Evolutionary conservation across 306 rosid species (phyloP).

Genomic region (Trifolium dubium): DNA sequence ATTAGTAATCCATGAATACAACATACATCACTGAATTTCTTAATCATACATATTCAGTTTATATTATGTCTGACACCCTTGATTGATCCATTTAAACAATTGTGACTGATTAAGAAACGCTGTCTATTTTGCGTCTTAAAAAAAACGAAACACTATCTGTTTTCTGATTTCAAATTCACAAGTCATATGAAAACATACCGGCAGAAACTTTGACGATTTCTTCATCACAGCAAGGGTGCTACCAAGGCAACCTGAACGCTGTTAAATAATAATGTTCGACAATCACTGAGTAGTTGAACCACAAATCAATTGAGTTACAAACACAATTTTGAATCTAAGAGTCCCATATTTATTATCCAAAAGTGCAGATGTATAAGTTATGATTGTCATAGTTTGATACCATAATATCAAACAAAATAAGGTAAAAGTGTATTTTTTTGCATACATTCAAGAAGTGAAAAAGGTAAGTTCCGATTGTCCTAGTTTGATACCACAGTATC

Average conservation of each 20-base stretch:
- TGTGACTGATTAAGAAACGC: not conserved
- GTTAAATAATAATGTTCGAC: constrained; percentile 42
- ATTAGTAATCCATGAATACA: constrained; percentile 6
- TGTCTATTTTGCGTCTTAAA: not conserved
- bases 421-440: constrained; percentile 5
- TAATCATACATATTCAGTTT: constrained; percentile 17
- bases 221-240: constrained; percentile 93
- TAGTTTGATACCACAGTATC: constrained; percentile 7
- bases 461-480: not conserved
- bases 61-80: constrained; percentile 10
- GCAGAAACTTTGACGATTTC: constrained; percentile 84
- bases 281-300: constrained; percentile 41
- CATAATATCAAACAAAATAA: constrained; percentile 18
- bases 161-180: constrained; percentile 24
- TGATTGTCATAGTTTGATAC: not conserved
- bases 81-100: constrained; percentile 16
- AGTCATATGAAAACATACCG: constrained; percentile 59
- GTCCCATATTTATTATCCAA: constrained; percentile 8
- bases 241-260: constrained; percentile 95
- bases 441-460: constrained; percentile 30
- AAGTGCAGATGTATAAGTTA: constrained; percentile 3
- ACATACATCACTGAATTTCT: not conserved
- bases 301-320: constrained; percentile 28
- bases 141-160: constrained; percentile 8
- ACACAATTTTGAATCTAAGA: constrained; percentile 23